Base-by-base conservation (phyloP, 441 rosid species). In the Arabidopsis hybrid region DNA sequence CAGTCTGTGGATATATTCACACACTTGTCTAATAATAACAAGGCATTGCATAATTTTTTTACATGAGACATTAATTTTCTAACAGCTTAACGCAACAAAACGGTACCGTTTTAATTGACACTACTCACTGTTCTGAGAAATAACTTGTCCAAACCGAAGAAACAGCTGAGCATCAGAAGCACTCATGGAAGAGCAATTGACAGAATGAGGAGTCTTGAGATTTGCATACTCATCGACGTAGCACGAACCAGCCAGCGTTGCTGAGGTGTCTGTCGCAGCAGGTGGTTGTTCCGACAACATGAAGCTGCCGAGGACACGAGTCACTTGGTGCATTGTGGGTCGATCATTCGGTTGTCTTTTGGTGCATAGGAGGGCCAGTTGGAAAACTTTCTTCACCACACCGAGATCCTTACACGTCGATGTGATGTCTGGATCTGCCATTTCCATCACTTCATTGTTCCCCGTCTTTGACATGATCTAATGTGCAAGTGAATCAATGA, bases 81-180 rank as follows among this genome's bases (percentile, higher is more conserved):
- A 60, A 65, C 52, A 36, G 38, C 26, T 21, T 66, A 7, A 69
- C 1, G 35, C 29, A 63, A 32, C 4, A 62, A 17, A 38, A 62
- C 68, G 59, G 40, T 36, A 32, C 32, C 36, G 16, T 63, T 55
- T 43, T n/a, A 55, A 50, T 46, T 76, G 69, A 83, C 12, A 38
- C 52, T 32, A 42, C 65, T 14, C 80, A 32, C 90, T 91, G 68
- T 89, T 90, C 75, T 88, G 98, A 36, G 99, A 91, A 71, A 93
- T 93, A 32, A 95, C 97, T 86, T 93, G 95, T 2, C 97, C 98
- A 51, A 95, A 93, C 58, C 93, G 91, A 8, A 88, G 87, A 81
- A 95, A 93, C 60, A 93, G 95, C 64, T 95, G 94, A 3, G 97
- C 98, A 77, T 95, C 97, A 2, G 98, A 89, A 38, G 97, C 87